These are phyloP conservation scores for Crassisporium funariophilum DNA, from an alignment of 768 basidiomycete genomes.

Conservation along the genomic window DNA sequence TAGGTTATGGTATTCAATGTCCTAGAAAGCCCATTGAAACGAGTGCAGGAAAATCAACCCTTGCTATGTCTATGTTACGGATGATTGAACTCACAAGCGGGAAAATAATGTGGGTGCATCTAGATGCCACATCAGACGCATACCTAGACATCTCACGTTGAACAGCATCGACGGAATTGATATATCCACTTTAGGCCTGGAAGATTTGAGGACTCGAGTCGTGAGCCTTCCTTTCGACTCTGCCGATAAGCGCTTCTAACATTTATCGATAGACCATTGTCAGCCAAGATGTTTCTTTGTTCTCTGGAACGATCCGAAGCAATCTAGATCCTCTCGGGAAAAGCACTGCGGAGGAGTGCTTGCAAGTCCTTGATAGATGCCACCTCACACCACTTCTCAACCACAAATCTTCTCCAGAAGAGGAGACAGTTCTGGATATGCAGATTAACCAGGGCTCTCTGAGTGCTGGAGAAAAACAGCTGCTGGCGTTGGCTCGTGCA, in stretches of 20 bases:
- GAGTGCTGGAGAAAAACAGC: conserved; percentile 78
- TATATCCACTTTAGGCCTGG: conserved; percentile 64
- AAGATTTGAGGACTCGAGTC: conserved; percentile 65
- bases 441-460: conserved; percentile 67
- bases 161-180: conserved; percentile 70
- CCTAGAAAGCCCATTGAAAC: background rate
- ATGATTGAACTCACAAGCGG: conserved; percentile 64
- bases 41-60: conserved; percentile 52
- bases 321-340: conserved; percentile 72
- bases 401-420: conserved; percentile 31
- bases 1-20: conserved; percentile 18
- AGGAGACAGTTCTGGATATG: conserved; percentile 53
- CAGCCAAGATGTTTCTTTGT: conserved; percentile 75
- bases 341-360: conserved; percentile 60
- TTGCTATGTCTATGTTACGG: conserved; percentile 59
- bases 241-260: background rate
- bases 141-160: conserved; percentile 1
- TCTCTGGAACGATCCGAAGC: conserved; percentile 70
- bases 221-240: conserved; percentile 35
- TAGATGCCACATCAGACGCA: background rate
- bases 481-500: conserved; percentile 71
- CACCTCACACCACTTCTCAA: conserved; percentile 54
- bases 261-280: conserved; percentile 58
- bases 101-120: conserved; percentile 51
- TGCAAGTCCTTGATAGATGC: conserved; percentile 66